Evolutionary conservation across 2,329 filamentous ascomycete species (phyloP).

Genomic region (Daldinia sp.): DNA sequence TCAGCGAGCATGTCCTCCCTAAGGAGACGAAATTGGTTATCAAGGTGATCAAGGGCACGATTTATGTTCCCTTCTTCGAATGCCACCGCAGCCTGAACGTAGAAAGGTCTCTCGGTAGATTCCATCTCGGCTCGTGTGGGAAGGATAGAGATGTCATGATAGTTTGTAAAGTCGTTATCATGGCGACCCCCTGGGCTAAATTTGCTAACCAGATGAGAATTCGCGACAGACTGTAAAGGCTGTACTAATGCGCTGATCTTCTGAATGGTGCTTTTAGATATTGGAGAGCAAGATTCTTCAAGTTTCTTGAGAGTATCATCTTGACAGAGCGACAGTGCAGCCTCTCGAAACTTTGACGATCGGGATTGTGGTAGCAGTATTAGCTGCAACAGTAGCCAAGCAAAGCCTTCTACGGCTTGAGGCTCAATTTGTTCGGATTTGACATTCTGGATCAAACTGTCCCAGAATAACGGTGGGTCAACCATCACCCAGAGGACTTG

Average conservation of each 20-base stretch:
- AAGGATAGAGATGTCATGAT: slow-evolving; percentile 70
- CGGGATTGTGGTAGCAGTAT: slow-evolving; percentile 55
- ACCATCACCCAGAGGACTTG: slow-evolving; percentile 60
- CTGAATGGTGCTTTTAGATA: slow-evolving; percentile 21
- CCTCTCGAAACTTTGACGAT: slow-evolving; percentile 43
- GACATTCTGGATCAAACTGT: slow-evolving; percentile 50
- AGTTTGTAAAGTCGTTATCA: slow-evolving; percentile 77
- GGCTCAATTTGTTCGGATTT: slow-evolving; percentile 45
- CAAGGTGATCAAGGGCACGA: slow-evolving; percentile 66
- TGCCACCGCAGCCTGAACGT: slow-evolving; percentile 65
- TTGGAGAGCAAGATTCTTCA: slow-evolving; percentile 11
- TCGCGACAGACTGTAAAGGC: slow-evolving; percentile 15
- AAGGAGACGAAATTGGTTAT: slow-evolving; percentile 78
- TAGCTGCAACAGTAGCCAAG: slow-evolving; percentile 58
- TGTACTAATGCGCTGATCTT: slow-evolving; percentile 33
- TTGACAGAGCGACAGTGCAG: slow-evolving; percentile 49
- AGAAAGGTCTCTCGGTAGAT: slow-evolving; percentile 65
- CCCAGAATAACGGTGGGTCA: slow-evolving; percentile 65
- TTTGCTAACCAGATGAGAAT: slow-evolving; percentile 13
- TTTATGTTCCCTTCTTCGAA: slow-evolving; percentile 52
- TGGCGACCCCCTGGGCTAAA: slow-evolving; percentile 73
- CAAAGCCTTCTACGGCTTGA: slow-evolving; percentile 51
- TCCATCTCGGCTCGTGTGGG: slow-evolving; percentile 75
- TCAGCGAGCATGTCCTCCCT: slow-evolving; percentile 78
- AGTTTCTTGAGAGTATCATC: slow-evolving; percentile 28